Evolutionary conservation across 2,329 filamentous ascomycete species (phyloP).

Genomic region (Simplicillium sp.): DNA sequence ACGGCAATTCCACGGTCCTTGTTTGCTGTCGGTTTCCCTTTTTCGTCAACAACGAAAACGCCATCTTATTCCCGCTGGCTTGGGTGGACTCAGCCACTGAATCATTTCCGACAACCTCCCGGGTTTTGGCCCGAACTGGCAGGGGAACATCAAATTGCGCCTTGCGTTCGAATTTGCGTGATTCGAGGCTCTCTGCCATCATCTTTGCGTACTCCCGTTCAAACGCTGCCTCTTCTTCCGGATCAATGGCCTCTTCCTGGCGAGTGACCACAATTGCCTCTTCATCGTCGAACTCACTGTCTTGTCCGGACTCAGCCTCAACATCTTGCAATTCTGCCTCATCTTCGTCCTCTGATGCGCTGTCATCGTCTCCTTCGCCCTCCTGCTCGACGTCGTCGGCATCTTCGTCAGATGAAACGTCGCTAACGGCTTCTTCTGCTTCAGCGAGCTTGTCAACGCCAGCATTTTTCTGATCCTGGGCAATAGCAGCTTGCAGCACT

Average conservation of each 20-base stretch:
- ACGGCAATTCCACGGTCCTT: slow-evolving; percentile 77
- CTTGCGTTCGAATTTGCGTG: slow-evolving; percentile 91
- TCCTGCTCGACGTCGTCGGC: slow-evolving; percentile 58
- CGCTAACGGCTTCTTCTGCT: slow-evolving; percentile 62
- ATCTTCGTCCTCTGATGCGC: slow-evolving; percentile 49
- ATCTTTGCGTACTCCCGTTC: slow-evolving; percentile 96
- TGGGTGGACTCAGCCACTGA: slow-evolving; percentile 5
- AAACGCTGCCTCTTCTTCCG: slow-evolving; percentile 92
- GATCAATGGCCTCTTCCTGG: slow-evolving; percentile 81
- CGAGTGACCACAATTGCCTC: slow-evolving; percentile 88
- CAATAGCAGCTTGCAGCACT: slow-evolving; percentile 78
- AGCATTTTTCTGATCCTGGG: slow-evolving; percentile 76
- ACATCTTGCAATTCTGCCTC: slow-evolving; percentile 37
- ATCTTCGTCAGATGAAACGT: slow-evolving; percentile 61
- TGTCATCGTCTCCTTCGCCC: slow-evolving; percentile 49
- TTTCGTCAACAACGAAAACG: slow-evolving; percentile 92
- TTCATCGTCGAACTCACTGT: slow-evolving; percentile 54
- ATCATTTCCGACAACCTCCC: slow-evolving; percentile 26
- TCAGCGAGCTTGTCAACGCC: slow-evolving; percentile 62
- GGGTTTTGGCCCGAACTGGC: slow-evolving; percentile 68
- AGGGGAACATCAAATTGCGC: slow-evolving; percentile 92
- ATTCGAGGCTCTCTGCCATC: slow-evolving; percentile 96
- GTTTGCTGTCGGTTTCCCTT: slow-evolving; percentile 92
- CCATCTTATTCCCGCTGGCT: slow-evolving; percentile 57
- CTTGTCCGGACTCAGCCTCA: slow-evolving; percentile 38